These are phyloP conservation scores for Nitzschia sp. DNA, from an alignment of 108 stramenopile genomes.

Conservation along the genomic window DNA sequence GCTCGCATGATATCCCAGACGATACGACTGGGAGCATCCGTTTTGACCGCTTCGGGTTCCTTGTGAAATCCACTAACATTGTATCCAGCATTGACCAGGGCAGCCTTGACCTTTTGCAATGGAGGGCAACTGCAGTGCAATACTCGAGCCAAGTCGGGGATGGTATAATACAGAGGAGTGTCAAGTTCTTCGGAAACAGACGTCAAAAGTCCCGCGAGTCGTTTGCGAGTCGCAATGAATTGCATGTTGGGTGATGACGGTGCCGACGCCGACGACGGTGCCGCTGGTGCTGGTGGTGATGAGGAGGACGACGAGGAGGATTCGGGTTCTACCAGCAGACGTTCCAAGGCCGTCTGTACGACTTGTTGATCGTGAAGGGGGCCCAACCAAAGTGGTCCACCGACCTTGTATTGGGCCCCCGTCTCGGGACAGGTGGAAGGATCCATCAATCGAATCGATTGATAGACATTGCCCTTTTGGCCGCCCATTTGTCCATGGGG, in stretches of 20 bases:
- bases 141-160: slow-evolving; percentile 75
- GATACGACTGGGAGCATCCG: slow-evolving; percentile 90
- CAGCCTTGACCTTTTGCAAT: slow-evolving; percentile 70
- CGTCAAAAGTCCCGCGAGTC: slow-evolving; percentile 87
- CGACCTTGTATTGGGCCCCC: slow-evolving; percentile 84
- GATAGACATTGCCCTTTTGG: slow-evolving; percentile 57
- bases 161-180: slow-evolving; percentile 88
- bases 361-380: slow-evolving; percentile 90
- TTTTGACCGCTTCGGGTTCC: slow-evolving; percentile 93
- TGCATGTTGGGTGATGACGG: slow-evolving; percentile 51
- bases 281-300: too few relatives aligned
- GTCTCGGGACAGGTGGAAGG: slow-evolving; percentile 61
- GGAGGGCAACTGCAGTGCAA: slow-evolving; percentile 80
- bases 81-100: slow-evolving; percentile 91
- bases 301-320: too few relatives aligned
- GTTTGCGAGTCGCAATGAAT: slow-evolving; percentile 53
- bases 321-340: slow-evolving; percentile 49
- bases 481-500: slow-evolving; percentile 54
- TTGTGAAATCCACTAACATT: slow-evolving; percentile 92
- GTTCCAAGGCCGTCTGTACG: slow-evolving; percentile 68
- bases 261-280: too few relatives aligned
- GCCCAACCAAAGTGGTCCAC: slow-evolving; percentile 95
- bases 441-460: slow-evolving; percentile 47
- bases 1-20: slow-evolving; percentile 93
- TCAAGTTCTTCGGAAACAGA: slow-evolving; percentile 94